Evolutionary conservation across 169 alveolate species (phyloP).

Genomic region (Plasmodium coatneyi): DNA sequence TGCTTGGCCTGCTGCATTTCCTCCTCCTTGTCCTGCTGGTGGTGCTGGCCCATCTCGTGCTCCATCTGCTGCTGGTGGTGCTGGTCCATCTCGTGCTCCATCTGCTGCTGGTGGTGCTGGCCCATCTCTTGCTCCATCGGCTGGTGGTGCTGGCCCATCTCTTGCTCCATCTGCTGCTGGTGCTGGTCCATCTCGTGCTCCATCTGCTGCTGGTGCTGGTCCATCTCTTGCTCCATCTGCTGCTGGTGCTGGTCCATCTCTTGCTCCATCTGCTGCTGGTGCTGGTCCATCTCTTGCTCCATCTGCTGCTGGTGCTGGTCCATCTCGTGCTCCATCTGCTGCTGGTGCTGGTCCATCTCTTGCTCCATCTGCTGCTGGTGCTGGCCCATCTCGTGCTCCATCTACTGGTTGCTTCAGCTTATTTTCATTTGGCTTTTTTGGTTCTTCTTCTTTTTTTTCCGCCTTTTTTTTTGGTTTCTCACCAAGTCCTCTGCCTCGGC

Average conservation of each 20-base stretch:
- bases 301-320: not conserved
- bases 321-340: not conserved
- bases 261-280: not conserved
- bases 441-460: not conserved
- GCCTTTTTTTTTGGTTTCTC: not conserved
- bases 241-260: not conserved
- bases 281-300: too few species aligned
- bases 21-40: not conserved
- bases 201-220: not conserved
- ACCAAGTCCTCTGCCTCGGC: slow-evolving; percentile 39
- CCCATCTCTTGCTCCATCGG: not conserved
- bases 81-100: not conserved
- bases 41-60: not conserved
- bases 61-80: not conserved
- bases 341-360: not conserved
- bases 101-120: not conserved
- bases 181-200: not conserved
- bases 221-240: not conserved
- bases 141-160: not conserved
- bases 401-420: not conserved
- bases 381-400: not conserved
- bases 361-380: not conserved
- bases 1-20: not conserved
- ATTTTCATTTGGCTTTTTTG: not conserved
- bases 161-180: too few species aligned